Evolutionary conservation across 2,329 filamentous ascomycete genomes (phyloP).

Genomic region (Aspergillus sp.): DNA sequence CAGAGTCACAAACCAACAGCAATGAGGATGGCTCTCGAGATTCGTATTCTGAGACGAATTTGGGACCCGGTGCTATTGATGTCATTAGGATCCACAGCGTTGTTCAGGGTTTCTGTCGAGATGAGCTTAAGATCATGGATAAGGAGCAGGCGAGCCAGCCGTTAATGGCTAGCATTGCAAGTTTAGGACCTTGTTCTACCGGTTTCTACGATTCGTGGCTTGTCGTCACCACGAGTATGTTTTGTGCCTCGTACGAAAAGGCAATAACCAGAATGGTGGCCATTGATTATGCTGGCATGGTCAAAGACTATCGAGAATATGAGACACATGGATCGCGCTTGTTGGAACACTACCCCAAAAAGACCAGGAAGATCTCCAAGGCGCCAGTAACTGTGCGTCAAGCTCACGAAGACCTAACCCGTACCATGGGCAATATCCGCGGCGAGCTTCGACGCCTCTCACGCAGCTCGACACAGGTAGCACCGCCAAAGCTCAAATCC

Average conservation of each 20-base stretch:
- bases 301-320: conserved; percentile 44
- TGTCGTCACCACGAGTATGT: conserved; percentile 33
- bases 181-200: conserved; percentile 11
- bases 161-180: conserved; percentile 1
- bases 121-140: conserved; percentile 37
- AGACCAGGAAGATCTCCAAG: conserved; percentile 21
- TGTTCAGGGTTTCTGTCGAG: conserved; percentile 42
- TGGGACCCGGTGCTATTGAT: conserved; percentile 31
- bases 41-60: conserved; percentile 24
- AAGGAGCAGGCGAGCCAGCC: conserved; percentile 18
- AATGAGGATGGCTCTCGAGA: conserved; percentile 20
- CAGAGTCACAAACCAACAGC: conserved; percentile 28
- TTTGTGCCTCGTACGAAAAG: conserved; percentile 37
- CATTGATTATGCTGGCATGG: conserved; percentile 31
- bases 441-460: conserved; percentile 38
- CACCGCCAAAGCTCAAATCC: conserved; percentile 31
- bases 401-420: conserved; percentile 29
- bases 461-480: conserved; percentile 37
- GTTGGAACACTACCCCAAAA: conserved; percentile 34
- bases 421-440: conserved; percentile 30
- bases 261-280: conserved; percentile 36
- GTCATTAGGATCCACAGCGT: conserved; percentile 44
- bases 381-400: conserved; percentile 26
- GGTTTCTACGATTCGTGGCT: conserved; percentile 40
- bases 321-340: conserved; percentile 39